phyloP scores from a whole-genome alignment of 2,329 filamentous ascomycete genomes.

The Tricladium varicosporioides region DNA sequence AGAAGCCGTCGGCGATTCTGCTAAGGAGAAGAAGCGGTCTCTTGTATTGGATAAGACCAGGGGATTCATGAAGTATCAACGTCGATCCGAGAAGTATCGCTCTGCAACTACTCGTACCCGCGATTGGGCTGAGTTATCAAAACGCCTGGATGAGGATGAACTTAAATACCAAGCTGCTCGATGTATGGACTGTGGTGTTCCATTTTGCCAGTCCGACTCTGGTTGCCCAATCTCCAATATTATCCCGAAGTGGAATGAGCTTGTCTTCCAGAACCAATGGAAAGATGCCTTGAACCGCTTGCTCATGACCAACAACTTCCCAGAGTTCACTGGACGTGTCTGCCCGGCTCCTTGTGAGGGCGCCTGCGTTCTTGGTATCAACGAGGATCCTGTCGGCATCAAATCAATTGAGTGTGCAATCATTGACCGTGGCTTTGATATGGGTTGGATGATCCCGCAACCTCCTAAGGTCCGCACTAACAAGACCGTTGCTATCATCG shows the following conservation, averaged over 20 bases:
- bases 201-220: constrained; percentile 95
- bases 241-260: constrained; percentile 94
- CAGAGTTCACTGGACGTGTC: constrained; percentile 94
- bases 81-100: constrained; percentile 90
- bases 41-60: constrained; percentile 96
- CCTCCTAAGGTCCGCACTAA: constrained; percentile 79
- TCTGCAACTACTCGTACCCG: constrained; percentile 78
- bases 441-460: constrained; percentile 92
- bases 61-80: constrained; percentile 96
- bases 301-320: constrained; percentile 97
- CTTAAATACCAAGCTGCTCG: constrained; percentile 95
- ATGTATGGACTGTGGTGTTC: constrained; percentile 98
- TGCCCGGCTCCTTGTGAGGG: constrained; percentile 96
- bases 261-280: constrained; percentile 78
- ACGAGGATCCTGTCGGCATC: constrained; percentile 95
- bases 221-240: constrained; percentile 97
- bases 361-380: constrained; percentile 93
- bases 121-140: constrained; percentile 90
- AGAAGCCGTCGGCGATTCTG: constrained; percentile 81
- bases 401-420: constrained; percentile 98
- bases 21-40: constrained; percentile 84
- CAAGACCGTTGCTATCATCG: constrained; percentile 85
- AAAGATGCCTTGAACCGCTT: constrained; percentile 86
- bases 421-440: constrained; percentile 95
- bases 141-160: constrained; percentile 86